Base-by-base conservation (phyloP, 768 basidiomycete species). In the Gloeopeniophorella convolvens region DNA sequence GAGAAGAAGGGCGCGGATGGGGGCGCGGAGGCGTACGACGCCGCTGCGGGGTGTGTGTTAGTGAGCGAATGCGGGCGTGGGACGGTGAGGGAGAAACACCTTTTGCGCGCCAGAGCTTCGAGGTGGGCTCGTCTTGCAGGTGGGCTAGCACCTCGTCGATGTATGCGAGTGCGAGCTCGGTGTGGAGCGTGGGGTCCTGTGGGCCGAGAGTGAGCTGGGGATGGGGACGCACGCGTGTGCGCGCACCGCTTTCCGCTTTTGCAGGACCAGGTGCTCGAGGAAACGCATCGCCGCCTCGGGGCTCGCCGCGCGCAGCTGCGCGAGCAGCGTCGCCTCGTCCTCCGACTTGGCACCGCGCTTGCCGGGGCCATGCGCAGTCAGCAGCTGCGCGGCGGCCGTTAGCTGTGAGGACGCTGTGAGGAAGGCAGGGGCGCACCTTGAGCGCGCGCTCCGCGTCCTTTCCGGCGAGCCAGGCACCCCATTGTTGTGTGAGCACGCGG, bases 391-490 rank as follows among this genome's bases (percentile, higher is more conserved):
- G 37, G 50, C 32, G 43, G 42, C 32, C 41, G 48, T 41, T 43
- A 27, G 45, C 37, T 6, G 27, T 24, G 36, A 8, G 31, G 26
- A 32, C 15, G 31, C 41, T 46, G 31, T 7, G 18, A 35, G 15
- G 2, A 34, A 55, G 8, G 31, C 39, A 37, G 6, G 18, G 33
- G 59, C 62, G 40, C 54, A 88, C 90, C 70, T 81, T 80, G 21
- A 96, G 65, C 4, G 83, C 90, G 36, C 75, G 77, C 21, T 85
- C 81, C 0, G 79, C 70, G 65, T 89, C 81, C 31, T 75, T 74
- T 56, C 75, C 78, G 2, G 82, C 74, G 18, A 96, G 67, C 92
- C 93, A 95, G 7, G 89, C 66, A 3, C 79, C 85, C 82, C 91
- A 93, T 44, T 77, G 74, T 54, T 85, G 81, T 4, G 80, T 77